A percentile compares a stretch with the other conserved stretches of the same genome.
These are phyloP conservation scores for Yarrowia sp. DNA, from an alignment of 805 yeast species.

Conservation along the genomic window DNA sequence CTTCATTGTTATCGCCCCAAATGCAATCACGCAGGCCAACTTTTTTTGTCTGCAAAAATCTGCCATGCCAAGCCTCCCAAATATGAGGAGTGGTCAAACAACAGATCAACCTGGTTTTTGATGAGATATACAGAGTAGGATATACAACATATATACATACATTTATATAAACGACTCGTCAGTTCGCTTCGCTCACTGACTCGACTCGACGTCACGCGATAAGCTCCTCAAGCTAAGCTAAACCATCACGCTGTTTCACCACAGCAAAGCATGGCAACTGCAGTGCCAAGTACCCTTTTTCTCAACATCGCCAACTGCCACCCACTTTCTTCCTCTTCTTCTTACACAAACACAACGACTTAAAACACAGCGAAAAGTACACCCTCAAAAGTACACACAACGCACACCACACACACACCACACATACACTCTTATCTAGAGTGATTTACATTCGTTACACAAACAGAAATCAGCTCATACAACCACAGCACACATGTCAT, in stretches of 20 bases:
- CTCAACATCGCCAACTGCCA: background rate
- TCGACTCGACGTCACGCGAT: background rate
- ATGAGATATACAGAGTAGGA: too few species aligned
- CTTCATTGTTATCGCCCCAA: background rate
- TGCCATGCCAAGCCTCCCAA: background rate
- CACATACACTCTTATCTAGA: background rate
- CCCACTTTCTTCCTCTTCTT: background rate
- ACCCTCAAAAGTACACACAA: too few species aligned
- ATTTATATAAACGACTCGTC: too few species aligned
- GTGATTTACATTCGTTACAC: too few species aligned
- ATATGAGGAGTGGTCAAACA: background rate
- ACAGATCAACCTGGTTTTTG: too few species aligned
- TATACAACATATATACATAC: too few species aligned
- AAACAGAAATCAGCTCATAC: too few species aligned
- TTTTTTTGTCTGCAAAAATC: background rate
- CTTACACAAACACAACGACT: too few species aligned
- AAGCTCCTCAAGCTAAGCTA: constrained; percentile 7
- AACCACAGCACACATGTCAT: too few species aligned
- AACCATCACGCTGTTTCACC: background rate
- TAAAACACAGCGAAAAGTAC: too few species aligned
- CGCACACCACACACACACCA: background rate
- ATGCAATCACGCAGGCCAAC: background rate
- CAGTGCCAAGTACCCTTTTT: constrained; percentile 3
- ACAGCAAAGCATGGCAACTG: constrained; percentile 11
- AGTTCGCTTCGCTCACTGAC: too few species aligned